A percentile compares a stretch with the other conserved stretches of the same genome.
phyloP scores from a whole-genome alignment of 805 yeast species.

The Pichia nanzhaoensis region DNA sequence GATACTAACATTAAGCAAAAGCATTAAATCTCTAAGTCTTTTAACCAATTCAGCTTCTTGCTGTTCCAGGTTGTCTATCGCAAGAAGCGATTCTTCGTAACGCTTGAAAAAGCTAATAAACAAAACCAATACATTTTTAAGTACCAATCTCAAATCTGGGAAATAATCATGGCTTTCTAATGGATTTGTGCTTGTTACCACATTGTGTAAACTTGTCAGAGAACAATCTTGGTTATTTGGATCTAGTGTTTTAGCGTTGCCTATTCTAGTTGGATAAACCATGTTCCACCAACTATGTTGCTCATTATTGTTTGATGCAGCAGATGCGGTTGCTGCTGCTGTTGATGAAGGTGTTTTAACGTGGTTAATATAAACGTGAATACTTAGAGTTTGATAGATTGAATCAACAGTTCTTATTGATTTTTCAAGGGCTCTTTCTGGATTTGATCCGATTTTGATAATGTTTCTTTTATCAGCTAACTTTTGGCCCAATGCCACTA shows the following conservation, averaged over 20 bases:
- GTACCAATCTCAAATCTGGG: slow-evolving; percentile 26
- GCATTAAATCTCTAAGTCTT: slow-evolving; percentile 16
- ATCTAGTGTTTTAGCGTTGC: slow-evolving; percentile 3
- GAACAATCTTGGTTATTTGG: not conserved
- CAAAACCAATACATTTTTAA: slow-evolving; percentile 25
- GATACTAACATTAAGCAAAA: slow-evolving; percentile 25
- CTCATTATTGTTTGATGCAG: slow-evolving; percentile 3
- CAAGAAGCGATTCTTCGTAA: slow-evolving; percentile 2
- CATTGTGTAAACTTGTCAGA: not conserved
- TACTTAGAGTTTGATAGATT: slow-evolving; percentile 14
- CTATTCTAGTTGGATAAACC: not conserved
- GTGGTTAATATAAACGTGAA: slow-evolving; percentile 26
- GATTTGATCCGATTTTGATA: not conserved
- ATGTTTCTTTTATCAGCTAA: slow-evolving; percentile 13
- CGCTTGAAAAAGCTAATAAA: slow-evolving; percentile 21
- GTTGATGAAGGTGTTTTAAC: slow-evolving; percentile 9
- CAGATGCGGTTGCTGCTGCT: slow-evolving; percentile 5
- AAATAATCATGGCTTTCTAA: slow-evolving; percentile 17
- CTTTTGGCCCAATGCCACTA: slow-evolving; percentile 23
- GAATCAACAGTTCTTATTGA: not conserved
- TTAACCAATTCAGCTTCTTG: not conserved
- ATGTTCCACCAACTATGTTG: slow-evolving; percentile 10
- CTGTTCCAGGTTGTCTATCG: not conserved
- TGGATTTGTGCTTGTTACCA: slow-evolving; percentile 9
- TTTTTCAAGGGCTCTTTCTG: not conserved